Conservation (phyloP, 176 grass and related monocot species). For the Lolium perenne region DNA sequence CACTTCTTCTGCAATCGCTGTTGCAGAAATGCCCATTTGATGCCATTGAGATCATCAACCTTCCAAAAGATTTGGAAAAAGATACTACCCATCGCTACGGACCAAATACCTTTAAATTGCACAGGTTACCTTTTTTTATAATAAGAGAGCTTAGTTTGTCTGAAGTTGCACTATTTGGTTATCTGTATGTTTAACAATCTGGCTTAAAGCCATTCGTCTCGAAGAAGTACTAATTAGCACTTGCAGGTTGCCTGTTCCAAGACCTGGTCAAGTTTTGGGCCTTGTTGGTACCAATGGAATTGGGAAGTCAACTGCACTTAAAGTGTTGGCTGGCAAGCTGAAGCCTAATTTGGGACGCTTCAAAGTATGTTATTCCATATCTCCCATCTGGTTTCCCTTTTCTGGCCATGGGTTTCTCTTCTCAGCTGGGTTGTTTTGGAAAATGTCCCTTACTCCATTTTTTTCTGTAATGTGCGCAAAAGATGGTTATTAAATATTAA, state of each 20-base stretch:
- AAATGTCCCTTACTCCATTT: slow-evolving; percentile 17
- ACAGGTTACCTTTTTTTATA: slow-evolving; percentile 61
- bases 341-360: slow-evolving; percentile 93
- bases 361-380: slow-evolving; percentile 54
- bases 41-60: slow-evolving; percentile 97
- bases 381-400: slow-evolving; percentile 27
- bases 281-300: slow-evolving; percentile 96
- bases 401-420: background rate
- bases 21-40: slow-evolving; percentile 98
- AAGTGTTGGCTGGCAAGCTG: slow-evolving; percentile 91
- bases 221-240: slow-evolving; percentile 27
- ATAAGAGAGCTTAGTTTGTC: background rate
- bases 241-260: slow-evolving; percentile 85
- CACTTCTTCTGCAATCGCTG: slow-evolving; percentile 34
- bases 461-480: slow-evolving; percentile 18
- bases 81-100: slow-evolving; percentile 97
- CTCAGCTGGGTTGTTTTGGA: slow-evolving; percentile 22
- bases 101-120: slow-evolving; percentile 94
- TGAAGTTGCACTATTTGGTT: slow-evolving; percentile 12
- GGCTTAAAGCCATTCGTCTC: background rate
- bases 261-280: slow-evolving; percentile 88
- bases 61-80: slow-evolving; percentile 94
- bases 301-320: slow-evolving; percentile 92
- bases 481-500: slow-evolving; percentile 25
- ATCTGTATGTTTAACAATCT: slow-evolving; percentile 24